Evolutionary conservation across 2,329 filamentous ascomycete genomes (phyloP).

Genomic region (Trichoderma sp.): DNA sequence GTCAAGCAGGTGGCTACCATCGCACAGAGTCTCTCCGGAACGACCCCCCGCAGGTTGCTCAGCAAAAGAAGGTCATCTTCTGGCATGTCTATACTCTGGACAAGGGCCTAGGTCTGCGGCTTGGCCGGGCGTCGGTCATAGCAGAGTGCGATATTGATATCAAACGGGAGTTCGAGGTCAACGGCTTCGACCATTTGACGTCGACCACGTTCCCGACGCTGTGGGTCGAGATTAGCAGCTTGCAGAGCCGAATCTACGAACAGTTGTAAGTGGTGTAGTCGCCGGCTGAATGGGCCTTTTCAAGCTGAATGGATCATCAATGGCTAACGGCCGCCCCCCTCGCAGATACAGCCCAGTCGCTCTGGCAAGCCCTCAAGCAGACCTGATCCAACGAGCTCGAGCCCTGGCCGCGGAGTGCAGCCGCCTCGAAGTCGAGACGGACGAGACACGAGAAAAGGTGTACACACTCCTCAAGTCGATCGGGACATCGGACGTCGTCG

Average conservation of each 20-base stretch:
- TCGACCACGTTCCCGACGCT: constrained; percentile 48
- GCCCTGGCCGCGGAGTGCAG: constrained; percentile 45
- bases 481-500: constrained; percentile 46
- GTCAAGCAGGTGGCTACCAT: constrained; percentile 65
- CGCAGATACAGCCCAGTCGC: constrained; percentile 54
- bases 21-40: constrained; percentile 44
- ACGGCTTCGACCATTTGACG: constrained; percentile 42
- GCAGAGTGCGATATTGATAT: constrained; percentile 63
- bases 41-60: constrained; percentile 39
- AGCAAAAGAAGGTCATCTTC: constrained; percentile 49
- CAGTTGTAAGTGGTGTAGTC: constrained; percentile 40
- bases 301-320: background rate
- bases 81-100: constrained; percentile 60
- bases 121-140: constrained; percentile 61
- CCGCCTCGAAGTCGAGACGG: constrained; percentile 42
- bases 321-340: background rate
- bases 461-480: constrained; percentile 43
- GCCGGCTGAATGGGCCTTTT: background rate
- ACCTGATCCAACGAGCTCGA: constrained; percentile 46
- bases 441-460: constrained; percentile 41
- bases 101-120: constrained; percentile 58
- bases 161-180: constrained; percentile 47
- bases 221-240: constrained; percentile 58
- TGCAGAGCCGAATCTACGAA: constrained; percentile 63
- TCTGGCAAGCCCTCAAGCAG: constrained; percentile 44